A percentile compares a stretch with the other conserved stretches of the same genome.
Evolutionary conservation across 2,329 filamentous ascomycete genomes (phyloP).

Genomic region (Colletotrichum liriopes): DNA sequence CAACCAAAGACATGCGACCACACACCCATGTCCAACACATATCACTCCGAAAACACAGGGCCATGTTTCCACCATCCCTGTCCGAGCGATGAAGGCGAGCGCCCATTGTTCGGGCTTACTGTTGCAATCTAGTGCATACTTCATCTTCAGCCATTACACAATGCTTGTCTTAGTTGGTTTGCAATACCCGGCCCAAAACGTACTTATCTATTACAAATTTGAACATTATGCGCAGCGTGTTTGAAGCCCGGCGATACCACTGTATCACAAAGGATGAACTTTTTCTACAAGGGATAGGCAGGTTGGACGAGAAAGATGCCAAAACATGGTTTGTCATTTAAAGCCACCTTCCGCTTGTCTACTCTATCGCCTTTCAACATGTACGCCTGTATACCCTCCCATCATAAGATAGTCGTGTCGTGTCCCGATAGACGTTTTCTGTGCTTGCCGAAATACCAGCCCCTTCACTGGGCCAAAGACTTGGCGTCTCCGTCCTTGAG

Average conservation of each 20-base stretch:
- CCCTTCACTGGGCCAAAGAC: constrained; percentile 61
- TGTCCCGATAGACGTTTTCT: background rate
- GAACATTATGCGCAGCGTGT: too few relatives aligned
- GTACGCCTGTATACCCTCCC: background rate
- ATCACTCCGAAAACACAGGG: background rate
- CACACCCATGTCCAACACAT: background rate
- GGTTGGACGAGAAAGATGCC: background rate
- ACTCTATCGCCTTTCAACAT: constrained; percentile 8
- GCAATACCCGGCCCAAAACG: background rate
- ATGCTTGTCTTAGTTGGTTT: background rate
- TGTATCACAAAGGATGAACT: background rate
- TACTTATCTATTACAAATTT: background rate
- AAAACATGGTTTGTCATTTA: background rate
- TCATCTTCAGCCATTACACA: background rate
- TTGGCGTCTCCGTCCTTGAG: constrained; percentile 88
- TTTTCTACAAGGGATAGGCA: too few relatives aligned
- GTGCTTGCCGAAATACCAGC: background rate
- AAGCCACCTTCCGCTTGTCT: constrained; percentile 2
- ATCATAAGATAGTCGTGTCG: constrained; percentile 14
- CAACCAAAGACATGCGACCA: background rate
- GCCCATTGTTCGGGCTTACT: background rate
- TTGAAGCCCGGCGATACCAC: too few relatives aligned
- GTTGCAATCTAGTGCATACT: background rate
- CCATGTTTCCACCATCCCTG: background rate
- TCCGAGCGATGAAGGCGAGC: too few relatives aligned